Conservation (phyloP, 345 rosid genomes). For the Eutrema yunnanense region DNA sequence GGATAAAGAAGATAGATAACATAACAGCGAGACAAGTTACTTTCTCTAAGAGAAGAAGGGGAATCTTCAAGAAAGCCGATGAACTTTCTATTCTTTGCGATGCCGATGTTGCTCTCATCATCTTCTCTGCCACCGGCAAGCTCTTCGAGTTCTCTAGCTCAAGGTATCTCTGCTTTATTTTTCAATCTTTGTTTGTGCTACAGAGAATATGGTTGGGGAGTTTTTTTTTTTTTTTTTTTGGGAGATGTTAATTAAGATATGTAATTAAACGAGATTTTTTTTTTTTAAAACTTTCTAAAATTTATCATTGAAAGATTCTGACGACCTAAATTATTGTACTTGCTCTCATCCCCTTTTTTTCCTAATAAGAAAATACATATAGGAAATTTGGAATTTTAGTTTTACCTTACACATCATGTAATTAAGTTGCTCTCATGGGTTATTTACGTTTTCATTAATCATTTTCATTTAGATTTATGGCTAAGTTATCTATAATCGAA, state of each 20-base stretch:
- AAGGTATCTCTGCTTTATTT: slow-evolving; percentile 31
- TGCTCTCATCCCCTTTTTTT: not conserved
- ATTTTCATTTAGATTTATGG: not conserved
- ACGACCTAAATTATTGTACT: slow-evolving; percentile 5
- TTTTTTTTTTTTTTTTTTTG: not conserved
- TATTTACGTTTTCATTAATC: not conserved
- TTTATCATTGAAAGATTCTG: not conserved
- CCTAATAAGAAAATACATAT: not conserved
- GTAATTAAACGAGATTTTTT: not conserved
- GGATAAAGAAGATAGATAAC: slow-evolving; percentile 61
- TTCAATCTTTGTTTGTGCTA: not conserved
- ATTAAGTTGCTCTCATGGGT: not conserved
- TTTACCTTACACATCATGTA: not conserved
- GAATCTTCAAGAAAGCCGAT: slow-evolving; percentile 66
- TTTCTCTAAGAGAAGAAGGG: slow-evolving; percentile 60
- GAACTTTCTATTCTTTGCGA: slow-evolving; percentile 69
- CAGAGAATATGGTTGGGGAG: not conserved
- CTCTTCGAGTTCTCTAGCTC: slow-evolving; percentile 54
- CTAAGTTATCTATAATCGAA: not conserved
- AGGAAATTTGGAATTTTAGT: not conserved
- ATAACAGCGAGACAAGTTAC: slow-evolving; percentile 63
- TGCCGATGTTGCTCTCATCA: slow-evolving; percentile 58
- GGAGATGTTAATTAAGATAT: not conserved
- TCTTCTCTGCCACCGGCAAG: slow-evolving; percentile 66
- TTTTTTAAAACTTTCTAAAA: not conserved